Base-by-base conservation (phyloP, 345 rosid genomes). In the Salix exigua region DNA sequence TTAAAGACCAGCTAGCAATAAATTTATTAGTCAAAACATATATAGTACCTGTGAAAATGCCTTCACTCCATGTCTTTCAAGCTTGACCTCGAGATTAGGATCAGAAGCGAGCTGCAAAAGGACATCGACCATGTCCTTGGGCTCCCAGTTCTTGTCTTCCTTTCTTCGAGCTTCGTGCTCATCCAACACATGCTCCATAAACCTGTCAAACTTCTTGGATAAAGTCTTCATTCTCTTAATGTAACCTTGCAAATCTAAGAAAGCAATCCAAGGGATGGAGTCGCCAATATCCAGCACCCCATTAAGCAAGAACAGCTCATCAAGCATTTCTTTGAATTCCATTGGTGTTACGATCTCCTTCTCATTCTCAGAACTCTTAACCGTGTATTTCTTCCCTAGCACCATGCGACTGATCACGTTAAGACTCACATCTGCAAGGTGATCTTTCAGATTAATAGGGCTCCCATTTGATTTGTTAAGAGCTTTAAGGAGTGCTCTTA, bases 331-430 rank as follows among this genome's bases (percentile, higher is more conserved):
- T 84, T 87, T 89, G 79, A 87, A 89, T 82, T 91, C 92, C 71
- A 80, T 80, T 0, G 93, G 86, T 2, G 84, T 78, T 71, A 89
- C 87, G 5, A 86, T 77, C 72, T 85, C 89, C 16, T 78, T 65
- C 1, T 58, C 72, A 38, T 69, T 74, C 18, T 79, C 83, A 0
- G 63, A 58, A 58, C 37, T 60, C 74, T 71, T 62, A 2, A 71
- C 86, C 2, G 91, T 85, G 83, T 89, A 91, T 18, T 88, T 91
- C 73, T 86, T 89, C 67, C 95, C 95, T 1, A 89, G 44, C 3
- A 88, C 95, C 93, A 91, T 89, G 17, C 91, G 81, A 73, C 93
- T 86, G 7, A 89, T 91, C 64, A 91, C 89, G 35, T 86, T 88
- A 0, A 91, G 78, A 53, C 90, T 88, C 58, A 87, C 66, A 31